A percentile compares a stretch with the other conserved stretches of the same genome.
Conservation (phyloP, 73 alveolate genomes). For the Tetrahymena thermophila region DNA sequence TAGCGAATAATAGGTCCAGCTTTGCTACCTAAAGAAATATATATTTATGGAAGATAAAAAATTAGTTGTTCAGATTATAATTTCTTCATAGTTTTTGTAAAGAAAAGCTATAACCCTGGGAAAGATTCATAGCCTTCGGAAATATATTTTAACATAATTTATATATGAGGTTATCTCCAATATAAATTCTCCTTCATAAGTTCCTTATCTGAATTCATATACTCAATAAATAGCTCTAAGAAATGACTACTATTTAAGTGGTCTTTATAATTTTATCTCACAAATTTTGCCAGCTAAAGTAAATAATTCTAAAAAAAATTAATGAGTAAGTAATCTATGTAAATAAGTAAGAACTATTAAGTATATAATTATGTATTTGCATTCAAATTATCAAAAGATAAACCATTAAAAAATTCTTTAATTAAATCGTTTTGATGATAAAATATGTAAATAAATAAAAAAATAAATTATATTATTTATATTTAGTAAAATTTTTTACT, state of each 20-base stretch:
- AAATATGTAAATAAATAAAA: too few species aligned
- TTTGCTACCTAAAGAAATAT: constrained; percentile 10
- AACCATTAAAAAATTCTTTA: too few species aligned
- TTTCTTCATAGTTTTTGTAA: constrained; percentile 37
- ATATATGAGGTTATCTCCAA: constrained; percentile 45
- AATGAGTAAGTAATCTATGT: not conserved
- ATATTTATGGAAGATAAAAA: constrained; percentile 21
- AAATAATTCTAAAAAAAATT: not conserved
- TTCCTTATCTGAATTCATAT: not conserved
- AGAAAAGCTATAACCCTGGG: constrained; percentile 31
- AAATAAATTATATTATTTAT: too few species aligned
- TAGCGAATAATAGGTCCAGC: constrained; percentile 38
- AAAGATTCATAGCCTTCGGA: constrained; percentile 10
- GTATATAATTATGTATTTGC: too few species aligned
- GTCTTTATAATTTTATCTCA: not conserved
- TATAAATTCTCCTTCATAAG: not conserved
- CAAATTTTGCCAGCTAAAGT: not conserved
- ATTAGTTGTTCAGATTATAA: constrained; percentile 27
- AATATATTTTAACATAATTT: constrained; percentile 11
- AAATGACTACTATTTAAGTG: constrained; percentile 34
- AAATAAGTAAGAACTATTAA: too few species aligned
- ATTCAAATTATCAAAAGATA: too few species aligned
- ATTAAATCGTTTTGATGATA: too few species aligned
- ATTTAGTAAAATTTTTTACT: too few species aligned
- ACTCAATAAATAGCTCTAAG: constrained; percentile 13